Conservation (phyloP, 2,329 filamentous ascomycete species). For the Cladosporium halotolerans region DNA sequence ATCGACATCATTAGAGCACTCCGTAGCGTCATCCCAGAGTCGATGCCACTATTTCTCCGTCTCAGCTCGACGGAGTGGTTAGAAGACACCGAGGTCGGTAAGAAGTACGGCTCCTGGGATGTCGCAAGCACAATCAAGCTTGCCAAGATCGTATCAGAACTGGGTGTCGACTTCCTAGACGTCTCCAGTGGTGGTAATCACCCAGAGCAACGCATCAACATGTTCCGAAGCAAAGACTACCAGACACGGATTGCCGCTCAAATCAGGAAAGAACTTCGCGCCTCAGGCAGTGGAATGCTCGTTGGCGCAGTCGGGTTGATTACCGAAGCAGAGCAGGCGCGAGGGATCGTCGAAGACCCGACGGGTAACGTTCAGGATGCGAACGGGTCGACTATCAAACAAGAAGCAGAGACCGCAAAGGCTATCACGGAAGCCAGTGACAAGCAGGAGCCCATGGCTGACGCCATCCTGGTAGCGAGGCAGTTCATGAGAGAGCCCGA, state of each 20-base stretch:
- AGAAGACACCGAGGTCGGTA: conserved; percentile 49
- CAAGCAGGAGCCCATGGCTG: conserved; percentile 33
- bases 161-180: conserved; percentile 80
- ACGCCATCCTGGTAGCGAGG: conserved; percentile 47
- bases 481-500: conserved; percentile 52
- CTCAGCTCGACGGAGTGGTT: conserved; percentile 71
- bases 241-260: conserved; percentile 44
- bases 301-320: conserved; percentile 50
- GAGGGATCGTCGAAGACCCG: conserved; percentile 37
- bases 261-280: conserved; percentile 37
- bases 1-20: conserved; percentile 55
- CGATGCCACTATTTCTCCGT: conserved; percentile 66
- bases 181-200: conserved; percentile 71
- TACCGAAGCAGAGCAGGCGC: conserved; percentile 47
- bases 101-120: conserved; percentile 58
- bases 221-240: conserved; percentile 39
- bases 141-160: conserved; percentile 59
- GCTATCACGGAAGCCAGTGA: conserved; percentile 32
- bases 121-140: conserved; percentile 57
- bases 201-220: conserved; percentile 42
- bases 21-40: conserved; percentile 54
- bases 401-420: conserved; percentile 28
- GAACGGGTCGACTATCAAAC: conserved; percentile 14
- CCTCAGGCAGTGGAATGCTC: conserved; percentile 35
- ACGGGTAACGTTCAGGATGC: conserved; percentile 3